A percentile compares a stretch with the other conserved stretches of the same genome.
Evolutionary conservation across 306 rosid genomes (phyloP).

Genomic region (Dicorynia guianensis): DNA sequence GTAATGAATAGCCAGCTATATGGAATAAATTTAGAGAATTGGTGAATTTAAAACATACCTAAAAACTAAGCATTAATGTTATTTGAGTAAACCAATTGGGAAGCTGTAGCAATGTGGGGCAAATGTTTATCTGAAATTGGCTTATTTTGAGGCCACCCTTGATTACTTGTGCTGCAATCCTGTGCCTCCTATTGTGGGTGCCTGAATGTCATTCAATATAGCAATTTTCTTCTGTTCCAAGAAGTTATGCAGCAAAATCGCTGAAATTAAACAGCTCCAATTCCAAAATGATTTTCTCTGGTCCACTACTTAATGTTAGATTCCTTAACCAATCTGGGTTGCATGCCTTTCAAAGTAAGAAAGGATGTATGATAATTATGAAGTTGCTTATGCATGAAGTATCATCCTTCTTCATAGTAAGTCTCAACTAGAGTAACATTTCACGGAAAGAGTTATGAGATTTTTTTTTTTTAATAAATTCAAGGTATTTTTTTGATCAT

Average conservation of each 20-base stretch:
- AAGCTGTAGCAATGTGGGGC: too few species aligned
- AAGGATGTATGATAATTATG: constrained; percentile 19
- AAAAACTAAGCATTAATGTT: too few species aligned
- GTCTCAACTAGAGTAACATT: background rate
- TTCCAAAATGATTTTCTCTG: constrained; percentile 37
- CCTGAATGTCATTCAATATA: constrained; percentile 37
- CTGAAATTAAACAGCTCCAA: constrained; percentile 28
- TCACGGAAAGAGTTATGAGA: too few species aligned
- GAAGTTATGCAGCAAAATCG: constrained; percentile 32
- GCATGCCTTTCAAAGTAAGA: background rate
- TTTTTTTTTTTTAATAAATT: too few species aligned
- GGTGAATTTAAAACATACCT: too few species aligned
- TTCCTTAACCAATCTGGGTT: constrained; percentile 16
- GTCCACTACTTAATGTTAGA: constrained; percentile 39
- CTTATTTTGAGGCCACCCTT: background rate
- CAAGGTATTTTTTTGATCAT: too few species aligned
- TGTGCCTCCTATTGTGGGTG: constrained; percentile 41
- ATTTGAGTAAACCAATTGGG: too few species aligned
- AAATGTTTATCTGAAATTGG: too few species aligned
- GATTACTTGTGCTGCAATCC: constrained; percentile 41
- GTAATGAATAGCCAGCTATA: too few species aligned
- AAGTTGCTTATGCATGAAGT: constrained; percentile 40
- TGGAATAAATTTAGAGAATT: too few species aligned
- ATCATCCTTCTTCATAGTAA: background rate
- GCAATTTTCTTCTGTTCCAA: constrained; percentile 33